Evolutionary conservation across 768 basidiomycete genomes (phyloP).

Genomic region (Boletus vermiculosoides): DNA sequence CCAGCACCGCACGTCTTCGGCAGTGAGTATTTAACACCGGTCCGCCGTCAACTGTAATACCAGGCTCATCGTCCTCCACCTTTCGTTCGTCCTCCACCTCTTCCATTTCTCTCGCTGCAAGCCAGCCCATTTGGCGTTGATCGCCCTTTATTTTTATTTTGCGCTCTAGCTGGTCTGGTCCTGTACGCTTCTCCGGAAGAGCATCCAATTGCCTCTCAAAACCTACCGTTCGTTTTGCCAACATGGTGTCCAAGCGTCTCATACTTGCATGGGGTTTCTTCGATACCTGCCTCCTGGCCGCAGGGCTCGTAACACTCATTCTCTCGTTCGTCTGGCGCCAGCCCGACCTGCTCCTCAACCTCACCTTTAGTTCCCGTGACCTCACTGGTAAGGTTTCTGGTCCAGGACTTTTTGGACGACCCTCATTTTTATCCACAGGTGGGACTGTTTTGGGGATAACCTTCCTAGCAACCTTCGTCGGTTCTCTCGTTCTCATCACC

Average conservation of each 20-base stretch:
- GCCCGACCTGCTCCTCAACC: slow-evolving; percentile 68
- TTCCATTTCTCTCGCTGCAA: slow-evolving; percentile 33
- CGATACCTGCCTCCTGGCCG: slow-evolving; percentile 66
- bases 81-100: background rate
- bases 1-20: background rate
- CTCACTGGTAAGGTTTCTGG: slow-evolving; percentile 51
- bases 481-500: slow-evolving; percentile 70
- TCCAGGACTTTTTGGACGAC: background rate
- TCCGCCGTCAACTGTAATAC: slow-evolving; percentile 1
- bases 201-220: slow-evolving; percentile 18
- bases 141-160: slow-evolving; percentile 49
- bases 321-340: slow-evolving; percentile 72
- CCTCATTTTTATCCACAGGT: slow-evolving; percentile 40
- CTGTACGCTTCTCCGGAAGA: slow-evolving; percentile 55
- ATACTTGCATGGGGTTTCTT: slow-evolving; percentile 72
- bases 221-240: slow-evolving; percentile 6
- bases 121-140: slow-evolving; percentile 63
- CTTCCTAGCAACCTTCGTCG: slow-evolving; percentile 61
- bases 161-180: slow-evolving; percentile 43
- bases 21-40: slow-evolving; percentile 9
- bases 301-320: slow-evolving; percentile 61
- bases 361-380: slow-evolving; percentile 58
- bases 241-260: slow-evolving; percentile 72
- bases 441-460: slow-evolving; percentile 68
- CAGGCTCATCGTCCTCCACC: background rate